Conservation (phyloP, 306 rosid species). For the Senna tora region DNA sequence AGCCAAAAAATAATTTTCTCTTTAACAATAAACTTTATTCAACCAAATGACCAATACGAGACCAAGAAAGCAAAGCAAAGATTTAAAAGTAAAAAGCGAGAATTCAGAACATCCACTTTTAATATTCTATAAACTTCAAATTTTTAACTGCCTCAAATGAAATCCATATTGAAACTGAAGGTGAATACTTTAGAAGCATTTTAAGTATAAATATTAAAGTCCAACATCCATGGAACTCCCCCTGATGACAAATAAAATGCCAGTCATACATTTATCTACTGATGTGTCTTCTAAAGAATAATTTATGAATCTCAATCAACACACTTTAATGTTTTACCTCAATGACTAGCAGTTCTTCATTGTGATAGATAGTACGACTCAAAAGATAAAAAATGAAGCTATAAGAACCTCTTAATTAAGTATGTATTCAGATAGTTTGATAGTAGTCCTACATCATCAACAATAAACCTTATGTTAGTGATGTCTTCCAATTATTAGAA, state of each 20-base stretch:
- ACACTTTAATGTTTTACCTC: neutral
- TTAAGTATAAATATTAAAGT: neutral
- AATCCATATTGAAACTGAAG: neutral
- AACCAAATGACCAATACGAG: neutral
- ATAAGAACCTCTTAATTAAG: neutral
- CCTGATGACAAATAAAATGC: neutral
- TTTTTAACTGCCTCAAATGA: neutral
- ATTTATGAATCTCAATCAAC: neutral
- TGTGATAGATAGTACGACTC: neutral
- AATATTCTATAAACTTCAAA: neutral
- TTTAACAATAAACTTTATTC: conserved; percentile 24
- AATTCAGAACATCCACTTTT: conserved; percentile 2
- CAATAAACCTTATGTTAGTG: neutral
- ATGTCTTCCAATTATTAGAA: neutral
- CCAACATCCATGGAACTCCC: neutral
- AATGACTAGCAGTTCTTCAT: neutral
- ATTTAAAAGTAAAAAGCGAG: neutral
- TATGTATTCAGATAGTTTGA: too few relatives aligned
- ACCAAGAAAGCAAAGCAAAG: conserved; percentile 9
- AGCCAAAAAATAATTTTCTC: conserved; percentile 28
- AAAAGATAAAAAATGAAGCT: neutral
- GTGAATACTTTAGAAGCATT: neutral
- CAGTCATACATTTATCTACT: neutral
- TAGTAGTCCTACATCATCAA: too few relatives aligned
- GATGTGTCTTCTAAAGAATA: neutral